Evolutionary conservation across 805 yeast species (phyloP), one percentile per base, ranked within the genome.

Genomic region (Sporopachydermia quercuum): DNA sequence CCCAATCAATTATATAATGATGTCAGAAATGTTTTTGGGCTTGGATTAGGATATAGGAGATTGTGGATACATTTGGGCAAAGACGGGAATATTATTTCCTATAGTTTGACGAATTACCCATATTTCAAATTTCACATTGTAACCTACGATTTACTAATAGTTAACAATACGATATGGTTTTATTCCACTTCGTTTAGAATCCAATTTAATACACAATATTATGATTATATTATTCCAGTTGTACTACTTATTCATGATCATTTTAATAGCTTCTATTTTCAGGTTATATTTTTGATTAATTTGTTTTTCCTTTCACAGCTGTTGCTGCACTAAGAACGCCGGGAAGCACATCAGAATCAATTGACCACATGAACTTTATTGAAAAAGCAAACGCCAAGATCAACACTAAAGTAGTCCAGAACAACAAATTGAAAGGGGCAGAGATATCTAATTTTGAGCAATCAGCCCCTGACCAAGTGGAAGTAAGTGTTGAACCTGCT

Each of bases 371-470:
- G 42, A 79, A 64, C 48, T 68, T 65, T 43, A 77, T 55, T 34
- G 78, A 81, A 3, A 56, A 57, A 33, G 57, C 71, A 37, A 74
- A 58, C 15, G 71, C 56, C 5, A 62, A 56, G 27, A 65, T 38
- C 39, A 76, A 55, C 2, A 66, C 70, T 8, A 78, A 46, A 8
- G 69, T 57, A 2, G 82, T 66, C 85, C 89, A 80, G 49, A 79
- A 68, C 46, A 80, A 63, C 49, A 81, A 65, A 51, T 80, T 73
- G 48, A 80, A 75, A 56, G 75, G 74, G 3, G 71, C 65, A 36
- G 80, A 68, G 43, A 79, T 66, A 50, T 82, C 87, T 49, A 65
- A 66, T 66, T 79, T 80, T 49, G 70, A 64, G 56, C 91, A 81
- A 44, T 74, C 71, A 42, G 43, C 44, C 15, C 68, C 68, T 13